Conservation (phyloP, 176 grass and related monocot species). For the Calamus simplicifolius region DNA sequence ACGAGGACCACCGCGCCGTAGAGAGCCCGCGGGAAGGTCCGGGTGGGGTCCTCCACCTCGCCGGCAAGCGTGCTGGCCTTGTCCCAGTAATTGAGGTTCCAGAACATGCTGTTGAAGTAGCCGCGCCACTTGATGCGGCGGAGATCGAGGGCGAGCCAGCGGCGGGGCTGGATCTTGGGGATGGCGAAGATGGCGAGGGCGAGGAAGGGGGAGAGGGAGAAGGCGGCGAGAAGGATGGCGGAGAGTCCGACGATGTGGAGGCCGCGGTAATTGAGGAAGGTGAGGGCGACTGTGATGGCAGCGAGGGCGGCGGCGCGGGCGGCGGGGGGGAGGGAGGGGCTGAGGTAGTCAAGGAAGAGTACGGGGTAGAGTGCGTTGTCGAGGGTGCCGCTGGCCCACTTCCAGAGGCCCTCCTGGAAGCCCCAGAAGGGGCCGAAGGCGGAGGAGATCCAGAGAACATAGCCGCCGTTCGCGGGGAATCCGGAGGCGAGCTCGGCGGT, state of each 20-base stretch:
- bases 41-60: conserved; percentile 55
- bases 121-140: conserved; percentile 33
- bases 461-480: conserved; percentile 80
- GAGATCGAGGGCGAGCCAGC: conserved; percentile 61
- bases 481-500: conserved; percentile 78
- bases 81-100: conserved; percentile 99
- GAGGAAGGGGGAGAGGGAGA: conserved; percentile 85
- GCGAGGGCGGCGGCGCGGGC: conserved; percentile 25
- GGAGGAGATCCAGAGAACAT: conserved; percentile 81
- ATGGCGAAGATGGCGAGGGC: conserved; percentile 59
- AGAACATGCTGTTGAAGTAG: conserved; percentile 97
- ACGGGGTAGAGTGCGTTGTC: conserved; percentile 97
- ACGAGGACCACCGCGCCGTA: conserved; percentile 66
- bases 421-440: conserved; percentile 67
- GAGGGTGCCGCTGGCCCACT: conserved; percentile 77
- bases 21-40: conserved; percentile 71
- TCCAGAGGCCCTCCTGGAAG: conserved; percentile 87
- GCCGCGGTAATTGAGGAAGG: conserved; percentile 85
- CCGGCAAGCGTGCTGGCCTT: conserved; percentile 92
- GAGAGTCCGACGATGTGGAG: conserved; percentile 76
- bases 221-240: conserved; percentile 68
- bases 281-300: conserved; percentile 60
- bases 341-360: conserved; percentile 85
- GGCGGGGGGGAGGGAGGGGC: conserved; percentile 11
- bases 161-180: conserved; percentile 56